phyloP scores from a whole-genome alignment of 768 basidiomycete genomes.

The Imleria badia region DNA sequence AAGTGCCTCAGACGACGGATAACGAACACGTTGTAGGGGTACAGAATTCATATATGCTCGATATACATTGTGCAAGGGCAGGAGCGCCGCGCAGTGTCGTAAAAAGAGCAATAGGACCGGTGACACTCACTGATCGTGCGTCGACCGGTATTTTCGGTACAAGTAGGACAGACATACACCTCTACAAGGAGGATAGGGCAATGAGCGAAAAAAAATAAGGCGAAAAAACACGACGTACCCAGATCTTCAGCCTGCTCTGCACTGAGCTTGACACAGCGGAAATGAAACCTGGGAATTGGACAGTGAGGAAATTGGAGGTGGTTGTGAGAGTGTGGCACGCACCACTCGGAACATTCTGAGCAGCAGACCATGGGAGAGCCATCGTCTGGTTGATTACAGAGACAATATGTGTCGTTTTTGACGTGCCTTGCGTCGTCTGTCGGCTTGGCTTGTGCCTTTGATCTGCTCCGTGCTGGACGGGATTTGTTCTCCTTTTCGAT shows the following conservation, averaged over 20 bases:
- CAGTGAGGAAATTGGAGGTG: slow-evolving; percentile 4
- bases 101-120: slow-evolving; percentile 31
- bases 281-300: slow-evolving; percentile 68
- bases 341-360: slow-evolving; percentile 72
- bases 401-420: slow-evolving; percentile 43
- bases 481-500: slow-evolving; percentile 33
- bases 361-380: slow-evolving; percentile 82
- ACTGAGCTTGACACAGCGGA: slow-evolving; percentile 65
- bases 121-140: slow-evolving; percentile 77
- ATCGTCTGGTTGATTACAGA: slow-evolving; percentile 69
- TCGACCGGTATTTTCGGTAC: slow-evolving; percentile 61
- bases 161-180: slow-evolving; percentile 55
- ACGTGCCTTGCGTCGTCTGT: slow-evolving; percentile 15
- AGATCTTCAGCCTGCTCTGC: slow-evolving; percentile 73
- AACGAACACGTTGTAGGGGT: slow-evolving; percentile 36
- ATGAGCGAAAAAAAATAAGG: slow-evolving; percentile 11
- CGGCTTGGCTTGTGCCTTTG: slow-evolving; percentile 21
- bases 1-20: slow-evolving; percentile 33
- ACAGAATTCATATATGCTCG: slow-evolving; percentile 38
- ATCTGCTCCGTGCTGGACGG: slow-evolving; percentile 18
- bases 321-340: slow-evolving; percentile 21
- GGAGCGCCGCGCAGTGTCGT: slow-evolving; percentile 25
- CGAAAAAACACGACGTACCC: slow-evolving; percentile 50
- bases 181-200: slow-evolving; percentile 37
- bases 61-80: slow-evolving; percentile 34